A percentile compares a stretch with the other conserved stretches of the same genome.
phyloP scores from a whole-genome alignment of 2,329 filamentous ascomycete genomes.

The Sphaerostilbella broomeana region DNA sequence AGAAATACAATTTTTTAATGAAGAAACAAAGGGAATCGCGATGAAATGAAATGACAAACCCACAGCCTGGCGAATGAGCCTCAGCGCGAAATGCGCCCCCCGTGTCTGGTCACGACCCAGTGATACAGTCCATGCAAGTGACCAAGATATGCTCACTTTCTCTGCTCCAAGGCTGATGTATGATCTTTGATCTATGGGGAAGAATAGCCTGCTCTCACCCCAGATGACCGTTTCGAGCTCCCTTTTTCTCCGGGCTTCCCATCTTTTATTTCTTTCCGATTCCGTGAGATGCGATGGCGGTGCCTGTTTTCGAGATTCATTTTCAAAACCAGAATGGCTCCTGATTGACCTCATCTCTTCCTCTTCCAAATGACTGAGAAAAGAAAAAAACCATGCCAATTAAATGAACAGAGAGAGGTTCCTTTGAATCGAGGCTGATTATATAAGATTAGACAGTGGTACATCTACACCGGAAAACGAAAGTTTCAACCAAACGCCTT shows the following conservation, averaged over 20 bases:
- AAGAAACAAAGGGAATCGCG: constrained; percentile 22
- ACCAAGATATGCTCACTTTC: too few species aligned
- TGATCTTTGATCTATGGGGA: constrained; percentile 16
- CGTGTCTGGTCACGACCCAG: too few species aligned
- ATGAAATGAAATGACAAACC: constrained; percentile 14
- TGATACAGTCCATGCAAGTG: background rate
- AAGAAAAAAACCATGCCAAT: constrained; percentile 1
- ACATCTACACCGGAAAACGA: constrained; percentile 45
- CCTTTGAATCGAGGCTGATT: constrained; percentile 22
- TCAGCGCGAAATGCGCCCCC: too few species aligned
- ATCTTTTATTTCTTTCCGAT: constrained; percentile 25
- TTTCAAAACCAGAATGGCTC: constrained; percentile 9
- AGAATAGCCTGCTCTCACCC: constrained; percentile 20
- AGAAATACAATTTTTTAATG: constrained; percentile 10
- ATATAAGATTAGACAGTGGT: constrained; percentile 48
- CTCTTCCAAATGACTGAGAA: constrained; percentile 6
- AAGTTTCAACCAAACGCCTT: constrained; percentile 48
- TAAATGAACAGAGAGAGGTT: constrained; percentile 5
- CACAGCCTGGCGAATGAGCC: constrained; percentile 8
- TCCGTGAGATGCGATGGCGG: constrained; percentile 27
- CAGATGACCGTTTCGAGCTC: constrained; percentile 2
- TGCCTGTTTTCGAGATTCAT: constrained; percentile 21
- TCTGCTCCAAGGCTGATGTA: background rate
- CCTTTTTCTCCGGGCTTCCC: constrained; percentile 17
- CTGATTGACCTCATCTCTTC: constrained; percentile 10